phyloP scores from a whole-genome alignment of 2,329 filamentous ascomycete genomes.

The Knoxdaviesia proteae region DNA sequence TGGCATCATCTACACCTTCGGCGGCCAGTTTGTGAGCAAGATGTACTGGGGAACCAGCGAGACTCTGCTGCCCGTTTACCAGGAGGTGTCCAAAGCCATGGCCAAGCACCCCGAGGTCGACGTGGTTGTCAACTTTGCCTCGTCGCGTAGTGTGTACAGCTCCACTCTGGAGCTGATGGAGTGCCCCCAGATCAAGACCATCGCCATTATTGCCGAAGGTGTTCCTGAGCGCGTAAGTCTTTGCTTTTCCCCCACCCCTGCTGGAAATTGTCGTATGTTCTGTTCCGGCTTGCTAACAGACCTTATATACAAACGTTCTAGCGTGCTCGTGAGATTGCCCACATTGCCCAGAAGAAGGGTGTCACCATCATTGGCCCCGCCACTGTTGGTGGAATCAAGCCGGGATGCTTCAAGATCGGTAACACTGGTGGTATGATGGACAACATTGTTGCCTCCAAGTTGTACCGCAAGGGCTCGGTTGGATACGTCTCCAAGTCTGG shows the following conservation, averaged over 20 bases:
- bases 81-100: slow-evolving; percentile 78
- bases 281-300: not conserved
- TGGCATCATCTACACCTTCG: slow-evolving; percentile 99
- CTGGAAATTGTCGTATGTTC: not conserved
- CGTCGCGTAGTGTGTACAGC: slow-evolving; percentile 93
- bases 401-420: slow-evolving; percentile 97
- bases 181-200: slow-evolving; percentile 89
- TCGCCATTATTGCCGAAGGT: slow-evolving; percentile 98
- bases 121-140: slow-evolving; percentile 98
- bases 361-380: slow-evolving; percentile 97
- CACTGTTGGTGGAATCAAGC: slow-evolving; percentile 98
- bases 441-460: slow-evolving; percentile 99
- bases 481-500: slow-evolving; percentile 99
- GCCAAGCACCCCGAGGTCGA: slow-evolving; percentile 95
- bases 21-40: slow-evolving; percentile 99
- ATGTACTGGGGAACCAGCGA: slow-evolving; percentile 99
- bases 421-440: slow-evolving; percentile 99
- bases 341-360: slow-evolving; percentile 94
- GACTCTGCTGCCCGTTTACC: slow-evolving; percentile 95
- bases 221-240: slow-evolving; percentile 79
- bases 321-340: slow-evolving; percentile 94
- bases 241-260: not conserved
- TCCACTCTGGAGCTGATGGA: slow-evolving; percentile 99
- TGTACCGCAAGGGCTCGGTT: slow-evolving; percentile 97
- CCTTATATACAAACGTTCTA: slow-evolving; percentile 13